These are phyloP conservation scores for Bryum argenteum DNA, from an alignment of 225 moss, liverwort and hornwort species.

Conservation along the genomic window DNA sequence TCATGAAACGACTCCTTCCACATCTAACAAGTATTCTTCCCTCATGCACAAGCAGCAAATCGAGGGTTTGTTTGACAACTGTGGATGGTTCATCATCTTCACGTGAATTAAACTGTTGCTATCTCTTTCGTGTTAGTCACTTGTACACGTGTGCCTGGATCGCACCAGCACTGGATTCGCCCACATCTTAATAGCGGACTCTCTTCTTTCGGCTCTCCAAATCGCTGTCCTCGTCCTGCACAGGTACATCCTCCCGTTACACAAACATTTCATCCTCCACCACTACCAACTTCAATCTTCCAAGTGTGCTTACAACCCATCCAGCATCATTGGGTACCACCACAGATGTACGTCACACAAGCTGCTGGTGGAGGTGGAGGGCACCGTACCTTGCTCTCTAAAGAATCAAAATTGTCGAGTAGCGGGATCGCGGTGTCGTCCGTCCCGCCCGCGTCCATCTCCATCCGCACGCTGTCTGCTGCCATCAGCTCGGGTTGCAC, in stretches of 20 bases:
- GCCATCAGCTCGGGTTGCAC: constrained; percentile 97
- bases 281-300: not conserved
- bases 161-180: constrained; percentile 43
- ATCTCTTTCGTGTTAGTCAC: constrained; percentile 51
- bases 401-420: constrained; percentile 97
- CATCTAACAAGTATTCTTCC: constrained; percentile 31
- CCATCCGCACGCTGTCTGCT: constrained; percentile 98
- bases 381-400: constrained; percentile 74
- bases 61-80: constrained; percentile 6
- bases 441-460: constrained; percentile 79
- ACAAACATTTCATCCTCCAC: not conserved
- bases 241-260: constrained; percentile 19
- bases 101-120: constrained; percentile 41
- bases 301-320: not conserved
- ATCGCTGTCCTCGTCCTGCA: constrained; percentile 83
- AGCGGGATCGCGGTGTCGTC: constrained; percentile 82
- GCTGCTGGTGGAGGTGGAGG: not conserved
- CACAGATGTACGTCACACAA: too few relatives aligned
- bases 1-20: constrained; percentile 37
- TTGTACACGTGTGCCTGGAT: constrained; percentile 53
- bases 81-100: constrained; percentile 37
- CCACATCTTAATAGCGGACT: constrained; percentile 70
- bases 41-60: constrained; percentile 25
- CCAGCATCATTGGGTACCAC: too few relatives aligned
- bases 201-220: constrained; percentile 87